Percentiles rank a stretch among this genome's conserved stretches.
Evolutionary conservation across 192 early-diverging fungal genomes (phyloP).

Genomic region (Entomortierella chlamydospora): DNA sequence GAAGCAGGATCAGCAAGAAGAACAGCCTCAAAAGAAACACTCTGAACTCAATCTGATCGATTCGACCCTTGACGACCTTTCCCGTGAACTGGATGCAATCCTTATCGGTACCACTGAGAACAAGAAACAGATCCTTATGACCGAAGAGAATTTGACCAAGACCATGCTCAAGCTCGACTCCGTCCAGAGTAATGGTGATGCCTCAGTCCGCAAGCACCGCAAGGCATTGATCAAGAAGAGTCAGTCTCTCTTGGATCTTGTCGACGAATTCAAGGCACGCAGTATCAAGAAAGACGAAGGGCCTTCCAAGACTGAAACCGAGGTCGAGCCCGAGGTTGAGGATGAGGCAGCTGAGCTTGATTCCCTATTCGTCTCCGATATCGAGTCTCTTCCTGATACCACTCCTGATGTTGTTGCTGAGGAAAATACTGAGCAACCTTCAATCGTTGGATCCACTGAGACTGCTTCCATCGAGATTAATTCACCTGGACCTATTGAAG

Average conservation of each 20-base stretch:
- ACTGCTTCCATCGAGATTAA: neutral
- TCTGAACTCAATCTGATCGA: conserved; percentile 40
- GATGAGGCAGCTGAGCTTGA: conserved; percentile 2
- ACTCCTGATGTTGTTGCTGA: neutral
- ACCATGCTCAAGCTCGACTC: conserved; percentile 45
- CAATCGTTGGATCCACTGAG: neutral
- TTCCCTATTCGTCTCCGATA: conserved; percentile 34
- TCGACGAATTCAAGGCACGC: conserved; percentile 49
- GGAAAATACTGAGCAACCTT: neutral
- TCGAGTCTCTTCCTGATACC: conserved; percentile 40
- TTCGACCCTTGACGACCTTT: conserved; percentile 22
- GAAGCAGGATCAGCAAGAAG: neutral
- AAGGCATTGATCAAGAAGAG: conserved; percentile 50
- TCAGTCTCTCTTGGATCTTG: conserved; percentile 33
- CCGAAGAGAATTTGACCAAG: conserved; percentile 53
- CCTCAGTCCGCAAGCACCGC: conserved; percentile 27
- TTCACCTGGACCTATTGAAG: neutral
- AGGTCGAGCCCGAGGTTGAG: conserved; percentile 4
- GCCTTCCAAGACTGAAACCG: conserved; percentile 2
- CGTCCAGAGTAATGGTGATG: conserved; percentile 38
- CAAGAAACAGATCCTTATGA: conserved; percentile 45
- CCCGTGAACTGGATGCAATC: conserved; percentile 26
- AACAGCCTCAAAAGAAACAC: conserved; percentile 26
- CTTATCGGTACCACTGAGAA: conserved; percentile 20
- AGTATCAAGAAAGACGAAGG: neutral